Evolutionary conservation across 2,329 filamentous ascomycete genomes (phyloP).

Genomic region (Fusarium coicis): DNA sequence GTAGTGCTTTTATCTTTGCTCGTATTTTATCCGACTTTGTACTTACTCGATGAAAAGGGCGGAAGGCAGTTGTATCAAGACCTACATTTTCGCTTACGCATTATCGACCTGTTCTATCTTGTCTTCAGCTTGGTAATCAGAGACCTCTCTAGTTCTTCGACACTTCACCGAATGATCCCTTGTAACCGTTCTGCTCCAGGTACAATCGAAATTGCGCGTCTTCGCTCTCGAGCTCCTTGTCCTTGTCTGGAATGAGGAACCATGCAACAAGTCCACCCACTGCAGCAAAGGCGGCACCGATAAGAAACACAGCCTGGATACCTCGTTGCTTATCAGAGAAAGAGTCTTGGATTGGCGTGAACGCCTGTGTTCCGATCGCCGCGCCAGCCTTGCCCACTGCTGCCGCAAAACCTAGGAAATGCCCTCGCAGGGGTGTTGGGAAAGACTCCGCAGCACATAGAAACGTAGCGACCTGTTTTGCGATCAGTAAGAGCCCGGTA

Average conservation of each 20-base stretch:
- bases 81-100: not conserved
- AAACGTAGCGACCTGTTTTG: not conserved
- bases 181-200: not conserved
- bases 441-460: not conserved
- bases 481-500: no score
- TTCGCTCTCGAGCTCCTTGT: not conserved
- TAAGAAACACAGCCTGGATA: not conserved
- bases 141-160: not conserved
- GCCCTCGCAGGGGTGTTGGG: not conserved
- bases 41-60: no score
- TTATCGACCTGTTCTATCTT: not conserved
- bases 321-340: not conserved
- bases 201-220: not conserved
- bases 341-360: not conserved
- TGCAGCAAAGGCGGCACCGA: not conserved
- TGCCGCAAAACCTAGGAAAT: not conserved
- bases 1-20: not conserved
- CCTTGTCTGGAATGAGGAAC: not conserved
- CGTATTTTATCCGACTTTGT: no score
- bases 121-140: not conserved
- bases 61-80: not conserved
- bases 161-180: not conserved
- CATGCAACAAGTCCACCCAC: not conserved
- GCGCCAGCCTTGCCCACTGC: not conserved
- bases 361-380: not conserved